phyloP scores from a whole-genome alignment of 192 early-diverging fungal genomes.

The Coemansia sp. region DNA sequence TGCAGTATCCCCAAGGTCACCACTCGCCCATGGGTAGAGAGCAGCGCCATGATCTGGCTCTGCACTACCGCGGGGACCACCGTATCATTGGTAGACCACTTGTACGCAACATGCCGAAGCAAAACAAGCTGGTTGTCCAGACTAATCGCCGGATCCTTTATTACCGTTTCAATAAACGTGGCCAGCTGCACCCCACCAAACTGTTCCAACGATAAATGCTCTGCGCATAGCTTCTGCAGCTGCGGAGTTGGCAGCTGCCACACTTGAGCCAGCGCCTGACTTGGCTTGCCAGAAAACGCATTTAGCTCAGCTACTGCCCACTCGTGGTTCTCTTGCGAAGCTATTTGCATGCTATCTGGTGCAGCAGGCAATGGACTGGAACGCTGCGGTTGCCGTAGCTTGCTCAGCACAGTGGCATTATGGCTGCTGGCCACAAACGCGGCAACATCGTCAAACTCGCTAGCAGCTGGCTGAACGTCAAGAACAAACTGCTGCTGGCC shows the following conservation, averaged over 20 bases:
- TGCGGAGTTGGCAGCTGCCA: constrained; percentile 32
- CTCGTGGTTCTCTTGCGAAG: background rate
- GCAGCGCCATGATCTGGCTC: constrained; percentile 24
- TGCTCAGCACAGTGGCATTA: constrained; percentile 1
- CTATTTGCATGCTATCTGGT: background rate
- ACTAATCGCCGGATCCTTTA: constrained; percentile 19
- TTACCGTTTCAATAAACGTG: constrained; percentile 16
- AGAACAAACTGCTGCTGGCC: background rate
- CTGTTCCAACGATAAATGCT: constrained; percentile 13
- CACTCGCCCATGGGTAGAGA: constrained; percentile 11
- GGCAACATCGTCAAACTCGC: too few relatives aligned
- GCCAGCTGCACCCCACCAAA: constrained; percentile 16
- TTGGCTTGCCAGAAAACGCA: constrained; percentile 14
- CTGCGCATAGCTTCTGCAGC: constrained; percentile 16
- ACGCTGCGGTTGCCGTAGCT: background rate
- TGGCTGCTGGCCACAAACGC: too few relatives aligned
- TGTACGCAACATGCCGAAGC: constrained; percentile 7
- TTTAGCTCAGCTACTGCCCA: constrained; percentile 24
- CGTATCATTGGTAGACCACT: constrained; percentile 11
- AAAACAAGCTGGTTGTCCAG: constrained; percentile 34
- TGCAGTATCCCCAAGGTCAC: background rate
- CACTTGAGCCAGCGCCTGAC: constrained; percentile 1
- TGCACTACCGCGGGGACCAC: constrained; percentile 35
- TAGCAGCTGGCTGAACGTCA: background rate
- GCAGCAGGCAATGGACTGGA: background rate